Base-by-base conservation (phyloP, 805 yeast species). In the Kazachstania africana region DNA sequence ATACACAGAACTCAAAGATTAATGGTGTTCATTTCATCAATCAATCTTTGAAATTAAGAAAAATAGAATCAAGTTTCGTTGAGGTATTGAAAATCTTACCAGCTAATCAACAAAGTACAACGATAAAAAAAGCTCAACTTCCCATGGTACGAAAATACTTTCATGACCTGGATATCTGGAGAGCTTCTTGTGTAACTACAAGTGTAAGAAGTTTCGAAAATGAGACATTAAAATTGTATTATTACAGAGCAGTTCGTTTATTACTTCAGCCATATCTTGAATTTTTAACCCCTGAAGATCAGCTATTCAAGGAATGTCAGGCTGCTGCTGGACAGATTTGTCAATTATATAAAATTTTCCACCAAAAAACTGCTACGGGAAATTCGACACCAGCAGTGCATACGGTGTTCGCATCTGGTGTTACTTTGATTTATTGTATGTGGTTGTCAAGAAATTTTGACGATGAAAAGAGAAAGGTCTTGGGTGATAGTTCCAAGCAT, bases 301-400 rank as follows among this genome's bases (percentile, higher is more conserved):
- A 69, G 30, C 51, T 75, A 16, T 74, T 75, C 45, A 62, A 66
- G 33, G 79, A 74, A 50, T 75, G 82, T 47, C 80, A 75, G 44
- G 76, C 76, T 1, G 79, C 78, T 20, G 79, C 81, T 2, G 82
- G 81, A 25, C 78, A 72, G 45, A 70, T 75, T 27, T 74, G 81
- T 46, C 78, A 70, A 42, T 55, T 74, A 13, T 71, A 72, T 46
- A 71, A 73, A 41, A 72, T 68, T 8, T 74, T 72, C 45, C 78
- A 73, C 48, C 75, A 72, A 42, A 71, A 68, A 42, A 72, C 79
- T 1, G 71, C 67, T 2, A 59, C 59, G 34, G 81, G 82, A 1
- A 78, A 72, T 44, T 72, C 81, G 1, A 72, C 77, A 0, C 66
- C 77, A 16, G 75, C 78, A 9, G 72, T 75, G 25, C 81, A 75